Evolutionary conservation across 2,329 filamentous ascomycete species (phyloP), one percentile per base, ranked within the genome.

Genomic region (Colletotrichum sp.): DNA sequence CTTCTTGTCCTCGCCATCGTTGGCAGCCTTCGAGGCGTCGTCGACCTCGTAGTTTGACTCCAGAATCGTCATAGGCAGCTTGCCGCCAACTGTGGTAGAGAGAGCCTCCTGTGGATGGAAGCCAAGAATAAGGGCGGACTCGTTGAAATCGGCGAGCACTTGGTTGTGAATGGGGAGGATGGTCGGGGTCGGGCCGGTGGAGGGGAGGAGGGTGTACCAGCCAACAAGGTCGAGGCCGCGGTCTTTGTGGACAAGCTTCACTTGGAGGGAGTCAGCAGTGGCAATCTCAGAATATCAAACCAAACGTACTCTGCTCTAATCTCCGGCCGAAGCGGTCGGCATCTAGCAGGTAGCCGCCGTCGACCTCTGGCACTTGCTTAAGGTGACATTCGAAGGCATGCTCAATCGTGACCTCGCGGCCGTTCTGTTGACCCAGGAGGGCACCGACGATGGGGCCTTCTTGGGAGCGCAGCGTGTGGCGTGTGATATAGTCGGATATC

Each of bases 401-500:
- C 84, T 98, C 96, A 78, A 98, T 93, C 12, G 95, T 98, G 80
- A 98, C 94, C 81, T 96, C 93, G 73, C 95, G 93, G 24, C 96
- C 96, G 87, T 95, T 94, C 80, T 98, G 96, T 81, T 97, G 95
- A 18, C 97, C 97, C 7, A 99, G 86, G n/a, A 99, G 89, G 68
- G 94, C 96, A 72, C 97, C 97, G 4, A 96, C 91, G 21, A 98
- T 90, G 18, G 96, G 95, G 0, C 94, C 94, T 21, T 88, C 84
- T 80, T 96, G 93, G 68, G 92, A 88, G 74, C 97, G 92, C 72
- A 98, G 90, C 2, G 93, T 95, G 84, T 98, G 96, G 75, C 97
- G 92, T 74, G 96, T 98, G 83, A 98, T 96, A 84, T 98, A 97
- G 85, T 99, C 97, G 79, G 96, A 98, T 81, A 99, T 97, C 78